A percentile compares a stretch with the other conserved stretches of the same genome.
phyloP scores from a whole-genome alignment of 176 grass and related monocot genomes.

The Ensete glaucum region DNA sequence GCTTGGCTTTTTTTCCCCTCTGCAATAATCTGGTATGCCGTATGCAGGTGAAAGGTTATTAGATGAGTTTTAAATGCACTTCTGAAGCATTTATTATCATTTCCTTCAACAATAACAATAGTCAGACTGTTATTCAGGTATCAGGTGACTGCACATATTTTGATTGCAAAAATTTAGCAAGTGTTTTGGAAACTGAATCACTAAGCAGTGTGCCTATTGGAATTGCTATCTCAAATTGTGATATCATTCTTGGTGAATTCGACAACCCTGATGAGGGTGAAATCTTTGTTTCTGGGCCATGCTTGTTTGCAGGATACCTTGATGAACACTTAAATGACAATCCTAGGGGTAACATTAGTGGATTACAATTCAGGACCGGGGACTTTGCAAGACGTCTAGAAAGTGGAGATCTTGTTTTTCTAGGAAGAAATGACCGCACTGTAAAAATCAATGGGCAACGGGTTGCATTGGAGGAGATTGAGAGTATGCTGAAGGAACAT shows the following conservation, averaged over 20 bases:
- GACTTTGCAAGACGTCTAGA: constrained; percentile 55
- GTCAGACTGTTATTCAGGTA: constrained; percentile 42
- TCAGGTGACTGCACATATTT: constrained; percentile 92
- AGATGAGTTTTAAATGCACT: neutral
- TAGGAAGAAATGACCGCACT: constrained; percentile 69
- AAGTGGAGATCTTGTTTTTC: constrained; percentile 63
- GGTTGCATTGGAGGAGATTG: constrained; percentile 71
- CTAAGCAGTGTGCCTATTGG: constrained; percentile 74
- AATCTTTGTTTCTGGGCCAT: constrained; percentile 68
- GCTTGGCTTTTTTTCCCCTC: no score
- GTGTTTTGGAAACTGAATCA: constrained; percentile 40
- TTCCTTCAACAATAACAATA: constrained; percentile 1
- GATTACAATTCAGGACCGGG: constrained; percentile 48
- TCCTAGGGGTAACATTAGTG: constrained; percentile 21
- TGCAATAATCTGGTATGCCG: no score
- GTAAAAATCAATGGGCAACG: constrained; percentile 81
- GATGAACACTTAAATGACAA: constrained; percentile 16
- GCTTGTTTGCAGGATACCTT: constrained; percentile 74
- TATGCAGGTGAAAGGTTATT: neutral
- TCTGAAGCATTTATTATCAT: neutral
- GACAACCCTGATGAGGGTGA: constrained; percentile 46
- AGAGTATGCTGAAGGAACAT: constrained; percentile 68
- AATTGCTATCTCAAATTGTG: constrained; percentile 72
- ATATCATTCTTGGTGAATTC: constrained; percentile 34
- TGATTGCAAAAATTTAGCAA: constrained; percentile 63